Evolutionary conservation across 2,329 filamentous ascomycete species (phyloP), one percentile per base, ranked within the genome.

Genomic region (Sporothrix luriei): DNA sequence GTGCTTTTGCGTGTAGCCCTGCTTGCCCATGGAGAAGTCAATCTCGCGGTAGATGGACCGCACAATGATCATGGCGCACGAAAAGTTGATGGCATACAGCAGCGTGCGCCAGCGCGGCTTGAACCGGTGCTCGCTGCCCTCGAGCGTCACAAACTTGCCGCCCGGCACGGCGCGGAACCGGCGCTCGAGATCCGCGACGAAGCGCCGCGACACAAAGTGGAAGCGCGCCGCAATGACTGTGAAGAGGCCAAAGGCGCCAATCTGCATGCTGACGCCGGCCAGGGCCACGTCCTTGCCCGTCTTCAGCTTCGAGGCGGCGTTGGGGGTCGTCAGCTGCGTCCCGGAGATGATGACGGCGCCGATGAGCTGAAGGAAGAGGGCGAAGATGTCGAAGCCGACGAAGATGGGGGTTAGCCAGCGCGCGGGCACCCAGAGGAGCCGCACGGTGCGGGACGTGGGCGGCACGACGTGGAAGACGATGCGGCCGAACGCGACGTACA

Each of bases 211-310:
- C 4, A 79, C 81, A 68, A 83, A 82, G 72, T 83, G 81, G 73
- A 84, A 84, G 7, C 82, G 79, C 3, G 79, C 75, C 0, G 82
- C 82, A 6, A 83, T 75, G 33, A 84, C 69, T 4, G 77, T 78
- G 69, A 84, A 84, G 2, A 84, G 75, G 0, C 82, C 82, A 70
- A 84, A 84, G 1, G 80, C 82, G 0, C 73, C 74, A 14, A 85
- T 76, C 70, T 84, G 82, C 0, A 82, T 70, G n/a, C 76, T 76
- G 7, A 82, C 79, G n/a, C 81, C 81, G 4, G 75, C 74, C 21
- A 80, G 74, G 2, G 81, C 81, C 46, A 82, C 76, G 9, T 75
- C 70, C 69, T 79, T 81, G 14, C 80, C 81, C 19, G 65, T 72
- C 24, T 79, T 71, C 14, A 80, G 69, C 72, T 77, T 78, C 2